Percentiles rank a stretch among this genome's conserved stretches.
Conservation (phyloP, 768 basidiomycete genomes). For the Phylloporus sp. region DNA sequence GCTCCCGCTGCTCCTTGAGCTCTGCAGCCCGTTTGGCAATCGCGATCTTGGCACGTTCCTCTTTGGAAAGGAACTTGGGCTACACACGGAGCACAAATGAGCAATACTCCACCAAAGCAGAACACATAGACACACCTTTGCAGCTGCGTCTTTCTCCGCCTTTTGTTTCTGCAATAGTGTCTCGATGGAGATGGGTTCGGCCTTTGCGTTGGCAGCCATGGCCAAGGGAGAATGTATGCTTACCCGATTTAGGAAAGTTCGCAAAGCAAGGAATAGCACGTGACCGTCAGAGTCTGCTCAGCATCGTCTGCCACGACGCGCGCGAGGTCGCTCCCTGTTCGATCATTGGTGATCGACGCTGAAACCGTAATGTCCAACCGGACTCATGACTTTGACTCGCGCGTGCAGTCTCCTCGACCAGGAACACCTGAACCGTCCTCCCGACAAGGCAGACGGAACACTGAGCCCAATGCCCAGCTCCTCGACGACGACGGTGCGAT, state of each 20-base stretch:
- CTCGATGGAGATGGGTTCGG: constrained; percentile 86
- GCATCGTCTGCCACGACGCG: constrained; percentile 23
- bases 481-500: constrained; percentile 69
- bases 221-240: constrained; percentile 2
- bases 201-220: constrained; percentile 39
- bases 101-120: not conserved
- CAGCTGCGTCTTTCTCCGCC: constrained; percentile 81
- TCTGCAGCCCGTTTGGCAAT: constrained; percentile 84
- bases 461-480: constrained; percentile 45
- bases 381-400: constrained; percentile 10
- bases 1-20: constrained; percentile 65
- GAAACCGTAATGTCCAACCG: constrained; percentile 5
- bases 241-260: constrained; percentile 14
- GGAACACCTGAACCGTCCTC: constrained; percentile 62
- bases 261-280: constrained; percentile 4
- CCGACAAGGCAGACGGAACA: constrained; percentile 54
- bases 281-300: constrained; percentile 20
- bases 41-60: constrained; percentile 84
- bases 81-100: constrained; percentile 29
- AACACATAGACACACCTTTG: constrained; percentile 56
- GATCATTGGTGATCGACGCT: constrained; percentile 18
- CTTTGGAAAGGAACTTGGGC: constrained; percentile 94
- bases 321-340: constrained; percentile 10
- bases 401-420: constrained; percentile 45
- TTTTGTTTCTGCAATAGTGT: constrained; percentile 81